Evolutionary conservation across 1,284 basidiomycete species (phyloP).

Genomic region (Erythrobasidium hasegawianum): DNA sequence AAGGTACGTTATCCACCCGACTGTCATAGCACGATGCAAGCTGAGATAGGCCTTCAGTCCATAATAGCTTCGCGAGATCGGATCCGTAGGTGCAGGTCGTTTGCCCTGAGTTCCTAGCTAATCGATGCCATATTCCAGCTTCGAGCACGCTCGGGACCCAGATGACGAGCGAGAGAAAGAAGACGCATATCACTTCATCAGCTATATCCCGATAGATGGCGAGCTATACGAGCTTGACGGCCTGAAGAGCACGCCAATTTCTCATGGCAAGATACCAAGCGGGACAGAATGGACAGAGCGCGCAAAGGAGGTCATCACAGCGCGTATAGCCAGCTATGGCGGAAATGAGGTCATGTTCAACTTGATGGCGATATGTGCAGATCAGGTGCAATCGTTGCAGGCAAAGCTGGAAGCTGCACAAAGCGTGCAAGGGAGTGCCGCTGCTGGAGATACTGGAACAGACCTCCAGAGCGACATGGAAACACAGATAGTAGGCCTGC

Average conservation of each 20-base stretch:
- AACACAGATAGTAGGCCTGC: constrained; percentile 52
- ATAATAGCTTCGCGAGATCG: constrained; percentile 69
- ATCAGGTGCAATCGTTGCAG: constrained; percentile 66
- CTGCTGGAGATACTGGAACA: constrained; percentile 53
- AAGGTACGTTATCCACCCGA: constrained; percentile 40
- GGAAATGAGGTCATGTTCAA: constrained; percentile 81
- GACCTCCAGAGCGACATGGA: constrained; percentile 54
- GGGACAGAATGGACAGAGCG: constrained; percentile 75
- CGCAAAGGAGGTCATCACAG: constrained; percentile 77
- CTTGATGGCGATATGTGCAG: constrained; percentile 72
- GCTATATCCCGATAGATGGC: constrained; percentile 78
- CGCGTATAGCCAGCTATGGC: constrained; percentile 79
- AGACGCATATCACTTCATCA: constrained; percentile 90
- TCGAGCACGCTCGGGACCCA: constrained; percentile 57
- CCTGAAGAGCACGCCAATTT: constrained; percentile 68
- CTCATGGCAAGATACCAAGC: constrained; percentile 58
- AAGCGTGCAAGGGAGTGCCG: constrained; percentile 45
- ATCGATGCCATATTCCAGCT: too few relatives aligned
- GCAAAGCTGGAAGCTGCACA: constrained; percentile 57
- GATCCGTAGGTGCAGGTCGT: constrained; percentile 51
- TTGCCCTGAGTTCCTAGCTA: too few relatives aligned
- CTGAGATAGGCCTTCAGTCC: neutral
- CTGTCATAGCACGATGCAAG: too few relatives aligned
- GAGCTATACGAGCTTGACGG: constrained; percentile 78
- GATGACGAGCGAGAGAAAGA: constrained; percentile 52